A percentile compares a stretch with the other conserved stretches of the same genome.
Evolutionary conservation across 371 early-diverging fungal species (phyloP).

Genomic region (Mucor mucedo): DNA sequence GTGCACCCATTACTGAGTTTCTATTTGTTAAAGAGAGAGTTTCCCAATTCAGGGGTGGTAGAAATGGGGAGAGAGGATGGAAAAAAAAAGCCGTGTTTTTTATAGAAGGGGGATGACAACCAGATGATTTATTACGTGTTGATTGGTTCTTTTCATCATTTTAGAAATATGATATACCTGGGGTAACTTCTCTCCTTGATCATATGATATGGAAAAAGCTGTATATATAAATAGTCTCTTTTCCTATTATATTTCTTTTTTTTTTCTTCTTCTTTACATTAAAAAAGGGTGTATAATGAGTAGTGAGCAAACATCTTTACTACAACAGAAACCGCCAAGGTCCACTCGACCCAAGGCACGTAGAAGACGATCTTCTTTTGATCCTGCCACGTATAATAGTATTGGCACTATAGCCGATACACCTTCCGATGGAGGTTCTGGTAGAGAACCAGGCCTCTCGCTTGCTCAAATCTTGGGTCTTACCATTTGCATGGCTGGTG

Average conservation of each 20-base stretch:
- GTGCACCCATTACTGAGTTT: neutral
- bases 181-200: neutral
- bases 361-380: conserved; percentile 53
- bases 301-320: conserved; percentile 24
- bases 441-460: conserved; percentile 25
- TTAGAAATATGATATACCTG: neutral
- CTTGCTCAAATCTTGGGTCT: conserved; percentile 46
- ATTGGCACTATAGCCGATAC: conserved; percentile 31
- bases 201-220: conserved; percentile 5
- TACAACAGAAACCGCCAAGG: conserved; percentile 39
- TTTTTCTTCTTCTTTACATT: conserved; percentile 3
- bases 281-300: neutral
- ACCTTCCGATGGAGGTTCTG: conserved; percentile 9
- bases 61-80: no score
- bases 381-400: conserved; percentile 51
- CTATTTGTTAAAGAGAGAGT: conserved; percentile 5
- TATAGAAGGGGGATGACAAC: neutral
- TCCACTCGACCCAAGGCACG: conserved; percentile 43
- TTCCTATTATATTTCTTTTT: conserved; percentile 8
- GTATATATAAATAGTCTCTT: conserved; percentile 2
- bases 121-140: conserved; percentile 4
- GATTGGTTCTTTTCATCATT: conserved; percentile 18
- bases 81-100: neutral
- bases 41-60: neutral
- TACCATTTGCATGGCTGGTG: conserved; percentile 68